Evolutionary conservation across 306 rosid genomes (phyloP).

Genomic region (Lagenaria siceraria): DNA sequence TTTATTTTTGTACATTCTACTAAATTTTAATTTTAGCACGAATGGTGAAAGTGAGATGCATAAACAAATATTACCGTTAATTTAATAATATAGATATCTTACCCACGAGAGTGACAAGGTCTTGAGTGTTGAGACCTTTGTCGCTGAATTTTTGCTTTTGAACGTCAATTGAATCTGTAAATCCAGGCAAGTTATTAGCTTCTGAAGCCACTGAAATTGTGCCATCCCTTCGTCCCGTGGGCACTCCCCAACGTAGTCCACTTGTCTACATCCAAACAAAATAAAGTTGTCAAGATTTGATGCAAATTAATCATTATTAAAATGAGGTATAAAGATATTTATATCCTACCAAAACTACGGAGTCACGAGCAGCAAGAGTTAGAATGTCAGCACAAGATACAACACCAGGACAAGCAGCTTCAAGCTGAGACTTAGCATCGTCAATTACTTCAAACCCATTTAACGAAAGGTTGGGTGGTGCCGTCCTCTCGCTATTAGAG

Average conservation of each 20-base stretch:
- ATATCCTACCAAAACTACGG: not conserved
- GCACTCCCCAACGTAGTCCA: slow-evolving; percentile 3
- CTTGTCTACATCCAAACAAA: slow-evolving; percentile 1
- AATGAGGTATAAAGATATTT: too few species aligned
- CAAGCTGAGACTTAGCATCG: slow-evolving; percentile 8
- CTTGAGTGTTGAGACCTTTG: slow-evolving; percentile 8
- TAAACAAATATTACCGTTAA: too few species aligned
- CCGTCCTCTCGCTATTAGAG: not conserved
- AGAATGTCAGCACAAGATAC: slow-evolving; percentile 8
- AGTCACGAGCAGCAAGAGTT: slow-evolving; percentile 4
- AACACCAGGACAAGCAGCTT: slow-evolving; percentile 8
- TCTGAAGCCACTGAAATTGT: slow-evolving; percentile 1
- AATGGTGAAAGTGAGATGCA: too few species aligned
- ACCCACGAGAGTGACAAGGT: slow-evolving; percentile 9
- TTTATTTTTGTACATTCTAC: too few species aligned
- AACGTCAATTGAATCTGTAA: not conserved
- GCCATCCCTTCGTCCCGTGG: slow-evolving; percentile 8
- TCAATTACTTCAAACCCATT: slow-evolving; percentile 9
- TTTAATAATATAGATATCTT: not conserved
- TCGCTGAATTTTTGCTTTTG: not conserved
- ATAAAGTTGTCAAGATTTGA: too few species aligned
- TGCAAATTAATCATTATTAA: too few species aligned
- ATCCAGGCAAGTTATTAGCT: not conserved
- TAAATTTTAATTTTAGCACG: too few species aligned
- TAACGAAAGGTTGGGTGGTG: not conserved